These are phyloP conservation scores for Magnusiomyces sp. DNA, from an alignment of 1,139 yeast species.

Conservation along the genomic window DNA sequence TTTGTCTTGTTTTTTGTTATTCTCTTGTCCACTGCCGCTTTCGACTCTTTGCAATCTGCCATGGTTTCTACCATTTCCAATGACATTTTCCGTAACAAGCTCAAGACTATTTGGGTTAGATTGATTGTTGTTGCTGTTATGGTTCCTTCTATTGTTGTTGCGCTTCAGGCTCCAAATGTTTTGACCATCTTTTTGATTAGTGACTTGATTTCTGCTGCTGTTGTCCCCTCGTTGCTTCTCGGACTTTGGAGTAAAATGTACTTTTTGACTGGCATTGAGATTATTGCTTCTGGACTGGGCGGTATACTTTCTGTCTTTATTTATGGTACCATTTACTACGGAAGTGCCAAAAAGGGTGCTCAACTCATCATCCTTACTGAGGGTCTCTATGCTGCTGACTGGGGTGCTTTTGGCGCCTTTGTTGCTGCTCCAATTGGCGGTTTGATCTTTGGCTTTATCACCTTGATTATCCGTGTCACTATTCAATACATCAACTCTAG, in stretches of 20 bases:
- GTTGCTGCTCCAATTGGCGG: conserved; percentile 87
- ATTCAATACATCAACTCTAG: conserved; percentile 35
- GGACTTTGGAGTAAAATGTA: conserved; percentile 60
- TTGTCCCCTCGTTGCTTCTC: conserved; percentile 75
- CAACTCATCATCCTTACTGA: conserved; percentile 60
- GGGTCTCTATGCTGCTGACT: conserved; percentile 74
- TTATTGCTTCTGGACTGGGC: conserved; percentile 76
- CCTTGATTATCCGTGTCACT: conserved; percentile 45
- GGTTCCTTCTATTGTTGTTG: conserved; percentile 79
- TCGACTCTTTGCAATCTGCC: conserved; percentile 85
- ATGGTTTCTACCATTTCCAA: conserved; percentile 83
- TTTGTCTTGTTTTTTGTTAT: conserved; percentile 69
- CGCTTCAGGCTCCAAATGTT: conserved; percentile 72
- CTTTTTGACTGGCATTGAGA: conserved; percentile 73
- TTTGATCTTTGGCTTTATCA: conserved; percentile 46
- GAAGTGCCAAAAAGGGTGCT: conserved; percentile 69
- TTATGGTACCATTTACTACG: conserved; percentile 74
- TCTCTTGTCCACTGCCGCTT: conserved; percentile 74
- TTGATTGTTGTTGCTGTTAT: conserved; percentile 64
- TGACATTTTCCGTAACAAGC: conserved; percentile 76
- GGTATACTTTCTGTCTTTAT: conserved; percentile 72
- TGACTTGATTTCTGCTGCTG: conserved; percentile 78
- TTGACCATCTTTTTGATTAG: conserved; percentile 84
- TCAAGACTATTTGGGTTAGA: conserved; percentile 59
- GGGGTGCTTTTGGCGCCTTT: conserved; percentile 95